Evolutionary conservation across 2,329 filamentous ascomycete genomes (phyloP), one percentile per base, ranked within the genome.

Genomic region (Stagonosporopsis vannaccii): DNA sequence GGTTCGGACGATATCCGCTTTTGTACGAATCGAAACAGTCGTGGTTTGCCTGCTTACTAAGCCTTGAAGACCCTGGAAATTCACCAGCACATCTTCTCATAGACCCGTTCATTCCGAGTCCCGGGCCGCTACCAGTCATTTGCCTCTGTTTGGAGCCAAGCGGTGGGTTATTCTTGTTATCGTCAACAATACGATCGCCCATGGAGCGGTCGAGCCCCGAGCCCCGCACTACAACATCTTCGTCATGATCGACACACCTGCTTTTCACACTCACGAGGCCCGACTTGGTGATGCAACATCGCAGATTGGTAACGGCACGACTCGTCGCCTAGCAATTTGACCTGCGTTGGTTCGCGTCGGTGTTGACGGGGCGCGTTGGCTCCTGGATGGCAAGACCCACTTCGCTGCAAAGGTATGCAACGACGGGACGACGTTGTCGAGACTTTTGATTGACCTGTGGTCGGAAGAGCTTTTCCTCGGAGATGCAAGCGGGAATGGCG

Each of bases 191-290:
- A 41, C 36, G 39, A 53, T 58, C 39, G 22, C 49, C 44, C 32
- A 47, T 48, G 53, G 48, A 56, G 42, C 42, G 47, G 23, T 51
- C 47, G 30, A 51, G 53, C 41, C 50, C 19, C 26, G 19, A 54
- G 40, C 59, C 53, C 58, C 56, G 56, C 59, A 60, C 23, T 50
- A 43, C 50, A 53, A 33, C 39, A 15, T 56, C 43, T 52, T 59
- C 59, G 58, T 65, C 59, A 60, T 60, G 60, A 62, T 65, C 59
- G 54, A 50, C 61, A 58, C 35, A 50, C 56, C 40, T 60, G 47
- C 59, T 46, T 55, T 39, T 54, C 26, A 48, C 11, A 5, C 17
- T 46, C 36, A 39, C 41, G 45, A 58, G 56, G 54, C 51, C 48
- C 58, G 35, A 41, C 39, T 47, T 20, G 25, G 12, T 43, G 41